Conservation (phyloP, 805 yeast species). For the Danielia reshetovae region DNA sequence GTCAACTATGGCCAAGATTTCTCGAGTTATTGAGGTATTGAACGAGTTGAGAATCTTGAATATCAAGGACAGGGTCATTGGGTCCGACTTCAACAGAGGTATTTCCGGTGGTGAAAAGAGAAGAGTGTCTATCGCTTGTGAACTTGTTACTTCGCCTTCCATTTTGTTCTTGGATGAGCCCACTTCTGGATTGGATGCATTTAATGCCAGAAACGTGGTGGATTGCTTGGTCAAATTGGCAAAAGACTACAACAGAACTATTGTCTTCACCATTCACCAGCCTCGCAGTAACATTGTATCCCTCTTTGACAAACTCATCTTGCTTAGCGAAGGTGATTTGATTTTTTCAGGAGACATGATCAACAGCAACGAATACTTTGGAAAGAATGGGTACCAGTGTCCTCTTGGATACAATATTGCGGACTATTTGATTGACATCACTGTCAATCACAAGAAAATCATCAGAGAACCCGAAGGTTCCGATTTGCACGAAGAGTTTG, state of each 20-base stretch:
- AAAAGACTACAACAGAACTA: constrained; percentile 76
- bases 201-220: constrained; percentile 86
- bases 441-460: constrained; percentile 55
- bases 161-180: constrained; percentile 86
- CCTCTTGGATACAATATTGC: constrained; percentile 93
- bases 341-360: constrained; percentile 85
- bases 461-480: constrained; percentile 18
- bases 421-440: constrained; percentile 86
- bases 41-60: constrained; percentile 78
- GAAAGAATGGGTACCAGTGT: constrained; percentile 70
- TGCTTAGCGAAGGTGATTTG: constrained; percentile 80
- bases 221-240: constrained; percentile 81
- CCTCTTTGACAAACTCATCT: constrained; percentile 74
- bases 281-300: constrained; percentile 96
- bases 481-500: constrained; percentile 29
- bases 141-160: constrained; percentile 83
- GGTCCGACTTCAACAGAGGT: constrained; percentile 86
- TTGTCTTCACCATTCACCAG: constrained; percentile 92
- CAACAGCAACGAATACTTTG: constrained; percentile 71
- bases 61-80: constrained; percentile 82
- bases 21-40: constrained; percentile 80
- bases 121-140: constrained; percentile 91
- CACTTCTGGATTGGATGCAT: constrained; percentile 93
- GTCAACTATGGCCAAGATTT: constrained; percentile 67
- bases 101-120: constrained; percentile 92